Evolutionary conservation across 2,329 filamentous ascomycete genomes (phyloP), one percentile per base, ranked within the genome.

Genomic region (Erysiphe neolycopersici): DNA sequence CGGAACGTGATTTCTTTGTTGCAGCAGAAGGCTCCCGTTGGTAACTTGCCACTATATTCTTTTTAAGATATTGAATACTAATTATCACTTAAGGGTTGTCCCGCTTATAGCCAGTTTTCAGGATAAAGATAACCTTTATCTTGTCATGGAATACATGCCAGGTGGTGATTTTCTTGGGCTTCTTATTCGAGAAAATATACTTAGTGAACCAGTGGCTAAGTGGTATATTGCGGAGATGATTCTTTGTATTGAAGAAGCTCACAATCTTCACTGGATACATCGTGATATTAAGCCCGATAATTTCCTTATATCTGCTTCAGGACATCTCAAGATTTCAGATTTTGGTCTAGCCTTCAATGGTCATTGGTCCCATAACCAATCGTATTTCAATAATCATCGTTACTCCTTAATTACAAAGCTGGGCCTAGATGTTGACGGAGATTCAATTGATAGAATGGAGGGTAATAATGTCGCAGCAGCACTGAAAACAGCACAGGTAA

Each of bases 141-240:
- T 98, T 5, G 79, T 94, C 43, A 94, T 95, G 84, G 85, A 95
- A 47, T 98, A 92, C 56, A 94, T 94, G 83, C 78, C 91, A 2
- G 89, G 87, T 0, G 87, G 89, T 0, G 87, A 98, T 57, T 95
- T 98, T 51, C 66, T 98, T 0, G 81, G 81, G 1, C 61, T 94
- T 0, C 62, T 98, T 14, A 79, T 94, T 44, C 74, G 85, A 14
- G 80, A 91, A 54, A 84, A 89, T 47, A 71, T 81, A 2, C 65
- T 98, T 1, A 73, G 73, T 44, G 89, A 95, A 58, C 64, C 68
- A 0, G 72, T 81, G 38, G 76, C 85, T 4, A 77, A 72, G 48
- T 94, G 81, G 64, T 95, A 95, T 57, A 65, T 92, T 46, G 84
- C 87, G 1, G 85, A 98, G 61, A 95, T 95, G 84, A 79, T 95